Percentiles rank a stretch among this genome's conserved stretches.
Evolutionary conservation across 345 rosid genomes (phyloP).

Genomic region (Salix brachista): DNA sequence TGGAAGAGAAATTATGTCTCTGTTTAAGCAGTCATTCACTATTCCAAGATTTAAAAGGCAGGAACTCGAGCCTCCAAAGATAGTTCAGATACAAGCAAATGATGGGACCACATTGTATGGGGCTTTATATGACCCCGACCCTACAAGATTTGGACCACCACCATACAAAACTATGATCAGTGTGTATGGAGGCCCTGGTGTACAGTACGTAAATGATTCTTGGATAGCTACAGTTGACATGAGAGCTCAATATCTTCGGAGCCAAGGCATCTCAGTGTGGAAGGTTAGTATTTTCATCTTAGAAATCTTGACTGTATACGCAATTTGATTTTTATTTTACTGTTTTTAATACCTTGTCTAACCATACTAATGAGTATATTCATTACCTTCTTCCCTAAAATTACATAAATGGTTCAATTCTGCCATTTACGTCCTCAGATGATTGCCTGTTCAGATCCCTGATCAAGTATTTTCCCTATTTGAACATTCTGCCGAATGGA

Average conservation of each 20-base stretch:
- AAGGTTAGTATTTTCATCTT: slow-evolving; percentile 48
- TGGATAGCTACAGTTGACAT: slow-evolving; percentile 88
- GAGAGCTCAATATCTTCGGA: slow-evolving; percentile 86
- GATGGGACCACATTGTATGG: slow-evolving; percentile 71
- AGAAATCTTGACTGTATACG: not conserved
- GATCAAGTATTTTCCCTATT: not conserved
- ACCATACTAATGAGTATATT: not conserved
- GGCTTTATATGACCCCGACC: slow-evolving; percentile 79
- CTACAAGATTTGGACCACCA: slow-evolving; percentile 74
- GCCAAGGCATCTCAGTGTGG: slow-evolving; percentile 91
- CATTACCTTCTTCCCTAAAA: not conserved
- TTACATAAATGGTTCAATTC: not conserved
- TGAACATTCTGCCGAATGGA: not conserved
- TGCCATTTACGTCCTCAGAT: not conserved
- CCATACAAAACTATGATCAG: slow-evolving; percentile 82
- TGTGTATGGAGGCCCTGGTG: slow-evolving; percentile 88
- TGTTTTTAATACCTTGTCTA: not conserved
- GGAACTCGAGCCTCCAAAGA: slow-evolving; percentile 73
- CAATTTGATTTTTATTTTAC: not conserved
- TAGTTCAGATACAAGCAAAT: slow-evolving; percentile 58
- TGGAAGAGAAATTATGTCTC: slow-evolving; percentile 51
- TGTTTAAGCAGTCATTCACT: slow-evolving; percentile 63
- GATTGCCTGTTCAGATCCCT: not conserved
- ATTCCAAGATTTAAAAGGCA: slow-evolving; percentile 50
- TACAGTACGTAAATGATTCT: slow-evolving; percentile 67